These are phyloP conservation scores for Rhexocercosporidium sp. DNA, from an alignment of 2,329 filamentous ascomycete genomes.

Conservation along the genomic window DNA sequence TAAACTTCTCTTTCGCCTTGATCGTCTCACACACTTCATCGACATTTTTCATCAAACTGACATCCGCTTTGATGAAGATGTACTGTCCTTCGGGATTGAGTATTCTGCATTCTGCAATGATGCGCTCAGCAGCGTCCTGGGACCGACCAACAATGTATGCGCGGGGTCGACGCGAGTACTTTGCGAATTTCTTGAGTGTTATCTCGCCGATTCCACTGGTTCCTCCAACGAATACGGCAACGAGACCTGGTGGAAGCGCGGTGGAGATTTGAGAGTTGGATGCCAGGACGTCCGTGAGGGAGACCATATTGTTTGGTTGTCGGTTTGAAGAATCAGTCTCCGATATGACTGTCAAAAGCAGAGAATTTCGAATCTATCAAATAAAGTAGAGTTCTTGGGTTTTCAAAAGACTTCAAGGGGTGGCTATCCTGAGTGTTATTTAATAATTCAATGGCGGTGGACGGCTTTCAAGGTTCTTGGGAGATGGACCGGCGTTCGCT, in stretches of 20 bases:
- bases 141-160: slow-evolving; percentile 59
- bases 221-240: slow-evolving; percentile 57
- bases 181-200: slow-evolving; percentile 52
- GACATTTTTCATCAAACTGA: slow-evolving; percentile 54
- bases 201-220: slow-evolving; percentile 58
- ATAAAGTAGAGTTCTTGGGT: too few species aligned
- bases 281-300: slow-evolving; percentile 38
- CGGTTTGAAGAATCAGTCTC: not conserved
- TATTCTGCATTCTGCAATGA: slow-evolving; percentile 46
- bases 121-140: slow-evolving; percentile 41
- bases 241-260: slow-evolving; percentile 44
- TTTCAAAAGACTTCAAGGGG: not conserved
- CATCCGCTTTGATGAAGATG: slow-evolving; percentile 53
- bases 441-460: not conserved
- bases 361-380: not conserved
- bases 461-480: not conserved
- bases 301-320: slow-evolving; percentile 35
- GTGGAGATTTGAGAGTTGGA: slow-evolving; percentile 45
- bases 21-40: slow-evolving; percentile 54
- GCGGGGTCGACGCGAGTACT: slow-evolving; percentile 46
- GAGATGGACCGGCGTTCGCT: not conserved
- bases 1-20: slow-evolving; percentile 45
- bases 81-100: slow-evolving; percentile 51
- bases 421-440: not conserved
- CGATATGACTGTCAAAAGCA: not conserved